A percentile compares a stretch with the other conserved stretches of the same genome.
These are phyloP conservation scores for Favolaschia claudopus DNA, from an alignment of 768 basidiomycete species.

Conservation along the genomic window DNA sequence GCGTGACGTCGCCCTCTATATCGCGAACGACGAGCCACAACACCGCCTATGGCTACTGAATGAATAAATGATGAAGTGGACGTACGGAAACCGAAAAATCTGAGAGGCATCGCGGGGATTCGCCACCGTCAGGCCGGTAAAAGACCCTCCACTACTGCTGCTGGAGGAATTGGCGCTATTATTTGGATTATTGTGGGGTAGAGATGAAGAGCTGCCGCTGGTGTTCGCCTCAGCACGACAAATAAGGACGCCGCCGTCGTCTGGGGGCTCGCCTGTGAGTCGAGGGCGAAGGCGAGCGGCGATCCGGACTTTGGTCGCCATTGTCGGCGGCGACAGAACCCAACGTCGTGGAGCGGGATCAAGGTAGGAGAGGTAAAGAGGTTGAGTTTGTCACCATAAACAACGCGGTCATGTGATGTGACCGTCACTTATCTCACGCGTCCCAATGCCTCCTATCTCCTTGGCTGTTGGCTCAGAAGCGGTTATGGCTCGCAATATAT, in stretches of 20 bases:
- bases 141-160: constrained; percentile 47
- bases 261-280: constrained; percentile 65
- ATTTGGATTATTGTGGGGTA: neutral
- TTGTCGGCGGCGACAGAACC: neutral
- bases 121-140: constrained; percentile 59
- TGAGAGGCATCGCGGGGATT: constrained; percentile 76
- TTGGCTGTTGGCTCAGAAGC: too few relatives aligned
- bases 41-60: neutral
- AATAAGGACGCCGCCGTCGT: constrained; percentile 67
- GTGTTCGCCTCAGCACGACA: constrained; percentile 49
- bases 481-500: too few relatives aligned
- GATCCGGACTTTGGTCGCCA: constrained; percentile 65
- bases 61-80: constrained; percentile 12
- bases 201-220: neutral
- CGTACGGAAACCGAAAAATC: constrained; percentile 82
- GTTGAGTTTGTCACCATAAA: neutral
- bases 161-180: constrained; percentile 11
- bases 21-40: neutral
- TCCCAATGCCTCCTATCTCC: too few relatives aligned
- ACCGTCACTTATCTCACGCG: too few relatives aligned
- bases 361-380: neutral
- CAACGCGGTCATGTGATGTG: neutral
- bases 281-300: constrained; percentile 74
- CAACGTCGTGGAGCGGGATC: neutral
- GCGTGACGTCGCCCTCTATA: neutral